Evolutionary conservation across 164 flowering plant genomes (phyloP).

Genomic region (Piper betle): DNA sequence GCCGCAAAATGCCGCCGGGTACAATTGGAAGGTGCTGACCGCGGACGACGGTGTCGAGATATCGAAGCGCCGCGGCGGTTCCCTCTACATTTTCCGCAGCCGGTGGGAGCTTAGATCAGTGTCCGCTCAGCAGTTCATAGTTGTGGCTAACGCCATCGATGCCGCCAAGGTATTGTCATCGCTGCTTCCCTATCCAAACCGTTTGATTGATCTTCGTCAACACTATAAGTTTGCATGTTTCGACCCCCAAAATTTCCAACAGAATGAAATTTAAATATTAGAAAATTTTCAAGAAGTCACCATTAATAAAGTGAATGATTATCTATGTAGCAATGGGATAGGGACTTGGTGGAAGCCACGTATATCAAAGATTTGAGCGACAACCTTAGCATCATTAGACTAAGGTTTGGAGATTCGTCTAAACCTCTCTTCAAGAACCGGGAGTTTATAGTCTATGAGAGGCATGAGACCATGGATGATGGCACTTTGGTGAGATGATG

Average conservation of each 20-base stretch:
- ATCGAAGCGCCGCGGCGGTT: conserved; percentile 58
- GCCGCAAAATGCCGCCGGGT: conserved; percentile 19
- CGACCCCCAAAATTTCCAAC: not conserved
- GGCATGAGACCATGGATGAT: conserved; percentile 83
- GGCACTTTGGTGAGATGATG: too few relatives aligned
- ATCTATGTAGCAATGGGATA: conserved; percentile 68
- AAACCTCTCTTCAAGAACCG: conserved; percentile 70
- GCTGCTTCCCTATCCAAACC: not conserved
- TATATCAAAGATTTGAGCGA: conserved; percentile 66
- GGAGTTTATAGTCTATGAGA: conserved; percentile 76
- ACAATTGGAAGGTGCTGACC: conserved; percentile 42
- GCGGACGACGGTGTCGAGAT: conserved; percentile 59
- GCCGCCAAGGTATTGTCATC: conserved; percentile 57
- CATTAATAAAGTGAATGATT: too few relatives aligned
- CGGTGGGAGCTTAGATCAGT: conserved; percentile 60
- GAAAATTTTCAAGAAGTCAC: too few relatives aligned
- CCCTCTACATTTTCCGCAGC: conserved; percentile 56
- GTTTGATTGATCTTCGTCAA: too few relatives aligned
- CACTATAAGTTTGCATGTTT: too few relatives aligned
- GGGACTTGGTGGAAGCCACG: conserved; percentile 71
- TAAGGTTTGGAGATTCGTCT: conserved; percentile 55
- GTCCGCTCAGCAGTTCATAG: conserved; percentile 66
- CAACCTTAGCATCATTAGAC: conserved; percentile 61
- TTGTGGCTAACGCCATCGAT: conserved; percentile 78
- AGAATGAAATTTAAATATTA: not conserved